phyloP scores from a whole-genome alignment of 441 rosid species.

The Populus hybrid region DNA sequence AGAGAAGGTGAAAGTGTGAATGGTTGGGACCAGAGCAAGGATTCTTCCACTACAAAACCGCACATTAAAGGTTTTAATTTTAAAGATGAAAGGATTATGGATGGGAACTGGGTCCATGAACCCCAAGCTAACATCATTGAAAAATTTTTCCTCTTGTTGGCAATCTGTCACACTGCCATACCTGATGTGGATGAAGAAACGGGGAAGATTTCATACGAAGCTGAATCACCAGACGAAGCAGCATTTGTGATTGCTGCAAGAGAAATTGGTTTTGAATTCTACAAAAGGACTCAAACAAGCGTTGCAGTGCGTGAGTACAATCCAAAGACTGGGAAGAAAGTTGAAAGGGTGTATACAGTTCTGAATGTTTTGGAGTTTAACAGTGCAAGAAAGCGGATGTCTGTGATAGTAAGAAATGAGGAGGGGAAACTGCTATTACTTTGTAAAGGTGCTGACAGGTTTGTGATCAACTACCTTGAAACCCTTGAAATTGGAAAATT shows the following conservation, averaged over 20 bases:
- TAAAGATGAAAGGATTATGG: slow-evolving; percentile 74
- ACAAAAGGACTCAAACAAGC: slow-evolving; percentile 71
- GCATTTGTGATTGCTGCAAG: slow-evolving; percentile 94
- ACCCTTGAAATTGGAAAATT: neutral
- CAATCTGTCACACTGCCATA: slow-evolving; percentile 90
- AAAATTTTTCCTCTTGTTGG: slow-evolving; percentile 62
- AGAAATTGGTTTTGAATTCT: slow-evolving; percentile 93
- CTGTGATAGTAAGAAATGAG: slow-evolving; percentile 71
- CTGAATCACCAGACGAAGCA: slow-evolving; percentile 98
- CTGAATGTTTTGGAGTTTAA: slow-evolving; percentile 80
- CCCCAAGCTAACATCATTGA: slow-evolving; percentile 55
- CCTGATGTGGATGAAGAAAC: slow-evolving; percentile 85
- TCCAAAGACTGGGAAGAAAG: slow-evolving; percentile 39
- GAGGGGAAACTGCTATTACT: slow-evolving; percentile 76
- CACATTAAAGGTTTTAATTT: slow-evolving; percentile 82
- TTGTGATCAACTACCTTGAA: slow-evolving; percentile 13
- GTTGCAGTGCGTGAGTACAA: slow-evolving; percentile 69
- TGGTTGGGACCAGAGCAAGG: slow-evolving; percentile 29
- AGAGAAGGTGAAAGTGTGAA: slow-evolving; percentile 42
- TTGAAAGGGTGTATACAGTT: slow-evolving; percentile 65
- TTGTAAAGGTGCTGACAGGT: slow-evolving; percentile 98
- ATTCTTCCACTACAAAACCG: slow-evolving; percentile 31
- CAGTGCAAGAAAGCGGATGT: slow-evolving; percentile 96
- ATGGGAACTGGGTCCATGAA: slow-evolving; percentile 73
- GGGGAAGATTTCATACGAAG: slow-evolving; percentile 76